A percentile compares a stretch with the other conserved stretches of the same genome.
Conservation (phyloP, 306 rosid genomes). For the Vigna nakashimae region DNA sequence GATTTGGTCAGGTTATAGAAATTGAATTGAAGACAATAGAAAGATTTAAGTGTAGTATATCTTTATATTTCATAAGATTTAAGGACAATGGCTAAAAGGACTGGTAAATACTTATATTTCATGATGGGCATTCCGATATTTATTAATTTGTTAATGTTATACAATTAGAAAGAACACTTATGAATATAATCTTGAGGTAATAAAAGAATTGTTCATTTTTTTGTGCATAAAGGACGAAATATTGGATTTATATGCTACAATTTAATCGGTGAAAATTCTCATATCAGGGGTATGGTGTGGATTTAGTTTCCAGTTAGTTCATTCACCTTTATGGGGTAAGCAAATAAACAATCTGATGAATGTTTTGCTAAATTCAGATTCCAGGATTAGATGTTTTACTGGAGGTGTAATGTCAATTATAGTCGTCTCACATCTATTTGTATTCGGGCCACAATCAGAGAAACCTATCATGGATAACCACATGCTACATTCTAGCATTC, state of each 20-base stretch:
- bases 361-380: not conserved
- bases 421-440: not conserved
- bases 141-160: not conserved
- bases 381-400: not conserved
- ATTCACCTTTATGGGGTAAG: not conserved
- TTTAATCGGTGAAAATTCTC: not conserved
- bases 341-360: not conserved
- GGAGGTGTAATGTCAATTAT: not conserved
- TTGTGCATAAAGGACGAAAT: not conserved
- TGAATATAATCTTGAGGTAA: not conserved
- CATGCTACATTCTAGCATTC: not conserved
- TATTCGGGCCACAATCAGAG: not conserved
- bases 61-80: not conserved
- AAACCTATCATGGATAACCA: not conserved
- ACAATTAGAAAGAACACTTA: not conserved
- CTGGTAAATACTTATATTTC: not conserved
- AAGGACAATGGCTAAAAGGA: not conserved
- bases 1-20: not conserved
- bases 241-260: not conserved
- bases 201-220: not conserved
- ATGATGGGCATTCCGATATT: not conserved
- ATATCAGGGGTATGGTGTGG: not conserved
- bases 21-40: constrained; percentile 1
- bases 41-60: not conserved
- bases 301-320: not conserved